Evolutionary conservation across 331 rosid species (phyloP).

Genomic region (Rhamnella rubrinervis): DNA sequence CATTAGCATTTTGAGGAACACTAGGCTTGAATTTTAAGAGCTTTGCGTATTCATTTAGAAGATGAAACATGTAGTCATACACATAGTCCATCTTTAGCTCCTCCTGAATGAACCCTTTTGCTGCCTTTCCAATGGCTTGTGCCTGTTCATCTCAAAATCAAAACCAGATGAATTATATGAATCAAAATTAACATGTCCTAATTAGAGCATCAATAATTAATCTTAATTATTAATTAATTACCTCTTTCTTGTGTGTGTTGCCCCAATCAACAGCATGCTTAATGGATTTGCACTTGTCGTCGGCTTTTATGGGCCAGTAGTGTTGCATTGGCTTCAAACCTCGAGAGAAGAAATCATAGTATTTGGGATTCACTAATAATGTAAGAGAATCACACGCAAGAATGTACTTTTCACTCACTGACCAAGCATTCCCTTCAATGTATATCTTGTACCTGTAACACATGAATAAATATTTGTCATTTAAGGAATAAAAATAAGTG

Average conservation of each 20-base stretch:
- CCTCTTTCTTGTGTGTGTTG: slow-evolving; percentile 40
- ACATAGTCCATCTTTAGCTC: slow-evolving; percentile 45
- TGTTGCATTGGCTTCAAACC: slow-evolving; percentile 55
- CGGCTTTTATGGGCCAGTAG: slow-evolving; percentile 64
- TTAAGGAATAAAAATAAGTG: neutral
- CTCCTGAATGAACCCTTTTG: neutral
- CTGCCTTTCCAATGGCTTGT: neutral
- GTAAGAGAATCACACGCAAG: slow-evolving; percentile 64
- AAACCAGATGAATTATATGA: no score
- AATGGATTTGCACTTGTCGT: slow-evolving; percentile 64
- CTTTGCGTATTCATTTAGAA: slow-evolving; percentile 51
- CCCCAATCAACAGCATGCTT: slow-evolving; percentile 67
- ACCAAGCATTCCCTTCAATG: slow-evolving; percentile 74
- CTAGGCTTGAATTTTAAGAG: slow-evolving; percentile 61
- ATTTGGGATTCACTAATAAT: slow-evolving; percentile 55
- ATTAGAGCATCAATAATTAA: no score
- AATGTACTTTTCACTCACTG: slow-evolving; percentile 70
- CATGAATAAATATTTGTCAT: neutral
- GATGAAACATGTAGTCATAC: slow-evolving; percentile 81
- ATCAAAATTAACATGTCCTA: no score
- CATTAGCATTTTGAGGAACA: slow-evolving; percentile 35
- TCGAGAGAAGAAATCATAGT: slow-evolving; percentile 68
- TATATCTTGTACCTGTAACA: slow-evolving; percentile 51
- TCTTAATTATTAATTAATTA: neutral
- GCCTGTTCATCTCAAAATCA: neutral